Evolutionary conservation across 2,329 filamentous ascomycete genomes (phyloP), one percentile per base, ranked within the genome.

Genomic region (Monosporascus ibericus): DNA sequence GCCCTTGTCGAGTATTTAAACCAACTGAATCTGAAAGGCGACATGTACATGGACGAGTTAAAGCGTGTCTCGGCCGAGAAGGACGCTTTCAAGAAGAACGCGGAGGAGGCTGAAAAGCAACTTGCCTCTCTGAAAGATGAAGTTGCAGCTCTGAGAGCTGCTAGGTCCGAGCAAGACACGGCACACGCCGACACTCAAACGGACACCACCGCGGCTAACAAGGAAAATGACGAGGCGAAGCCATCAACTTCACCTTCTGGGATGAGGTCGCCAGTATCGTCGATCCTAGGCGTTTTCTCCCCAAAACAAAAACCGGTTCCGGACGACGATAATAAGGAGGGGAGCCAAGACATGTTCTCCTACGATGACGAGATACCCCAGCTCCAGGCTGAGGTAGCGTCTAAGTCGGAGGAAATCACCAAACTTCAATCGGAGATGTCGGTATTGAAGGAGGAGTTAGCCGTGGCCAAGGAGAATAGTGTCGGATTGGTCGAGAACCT

Each of bases 1-100:
- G 87, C 91, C 2, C 77, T 99, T 36, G 81, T 91, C 6, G 92
- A 97, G 70, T 99, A 96, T 64, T 77, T 99, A 27, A 90, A 87
- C 60, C 90, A 96, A 69, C 72, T 95, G 40, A 92, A 86, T 55
- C 70, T 92, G 50, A 92, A 95, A 65, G 86, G 86, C 42, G 90
- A 95, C 63, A 95, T 99, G 88, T 85, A 95, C 3, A 86, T 95
- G 81, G 88, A 95, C 46, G 94, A 99, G 70, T 76, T 96, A 52
- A 96, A 95, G 72, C 80, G 90, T 14, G 84, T 97, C 0, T 87
- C 90, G 0, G 80, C 81, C 3, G 92, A 97, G 65, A 86, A 88
- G 54, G 90, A 96, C 55, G 82, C 84, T 17, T 77, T 88, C 55
- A 92, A 90, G 68, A 88, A 86, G 70, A 90, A 88, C 67, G 73